Base-by-base conservation (phyloP, 768 basidiomycete species). In the Suillus subluteus region DNA sequence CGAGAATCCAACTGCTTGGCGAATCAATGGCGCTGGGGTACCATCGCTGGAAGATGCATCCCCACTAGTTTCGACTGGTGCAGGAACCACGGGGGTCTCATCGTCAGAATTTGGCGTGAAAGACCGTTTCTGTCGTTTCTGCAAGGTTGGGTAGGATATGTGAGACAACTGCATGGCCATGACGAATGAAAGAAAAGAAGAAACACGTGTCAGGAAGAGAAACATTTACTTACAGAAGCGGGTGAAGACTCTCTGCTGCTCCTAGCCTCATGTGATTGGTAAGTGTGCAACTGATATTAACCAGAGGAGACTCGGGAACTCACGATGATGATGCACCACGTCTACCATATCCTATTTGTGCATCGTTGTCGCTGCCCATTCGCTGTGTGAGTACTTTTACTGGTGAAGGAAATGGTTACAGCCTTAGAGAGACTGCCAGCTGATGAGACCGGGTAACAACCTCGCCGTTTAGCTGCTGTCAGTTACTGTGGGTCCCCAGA, bases 241-340 rank as follows among this genome's bases (percentile, higher is more conserved):
- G 85, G 85, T 46, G 87, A 87, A 26, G 85, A 84, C 68, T 87
- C 87, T 62, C 85, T 79, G 72, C 87, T 88, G 73, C 85, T 88
- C 68, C 87, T 88, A 66, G 23, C 62, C 66, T 58, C 67, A 66
- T 71, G 69, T 46, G 54, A 68, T 41, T 73, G 40, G 40, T 67
- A 38, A 6, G 46, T 21, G 61, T 64, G 5, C 16, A 3, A 30
- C 21, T 63, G 30, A 35, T 32, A 35, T 63, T 54, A 26, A 37
- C 35, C 26, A 40, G 30, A 62, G 26, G 44, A 6, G 7, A 68
- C 3, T 35, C 12, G 54, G 64, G 59, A 46, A 75, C 81, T 70
- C 64, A 82, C 81, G 75, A 76, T 16, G 74, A 76, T 23, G 83
- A 82, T 69, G 79, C 73, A 63, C 73, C 75, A 48, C 74, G 77